phyloP scores from a whole-genome alignment of 23 red algal genomes.

The Cyanidioschyzon merolae region DNA sequence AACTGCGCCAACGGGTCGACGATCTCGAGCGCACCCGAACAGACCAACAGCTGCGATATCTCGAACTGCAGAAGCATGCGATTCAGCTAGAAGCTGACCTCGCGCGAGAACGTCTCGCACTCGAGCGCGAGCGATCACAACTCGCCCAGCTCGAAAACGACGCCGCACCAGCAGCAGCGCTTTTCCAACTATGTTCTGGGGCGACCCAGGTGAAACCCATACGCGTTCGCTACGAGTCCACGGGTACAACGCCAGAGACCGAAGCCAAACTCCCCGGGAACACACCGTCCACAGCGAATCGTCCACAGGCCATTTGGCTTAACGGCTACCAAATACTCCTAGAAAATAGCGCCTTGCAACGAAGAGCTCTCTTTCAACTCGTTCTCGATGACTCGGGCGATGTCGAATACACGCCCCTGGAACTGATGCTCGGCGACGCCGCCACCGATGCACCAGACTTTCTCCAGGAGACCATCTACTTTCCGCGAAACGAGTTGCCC shows the following conservation, averaged over 20 bases:
- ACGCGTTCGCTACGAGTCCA: neutral
- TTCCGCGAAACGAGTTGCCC: neutral
- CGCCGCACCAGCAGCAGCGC: neutral
- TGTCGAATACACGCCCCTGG: constrained; percentile 6
- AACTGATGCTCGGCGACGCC: neutral
- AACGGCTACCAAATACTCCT: constrained; percentile 10
- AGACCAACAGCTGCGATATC: neutral
- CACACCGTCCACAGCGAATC: neutral
- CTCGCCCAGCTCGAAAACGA: constrained; percentile 2
- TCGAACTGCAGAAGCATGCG: neutral
- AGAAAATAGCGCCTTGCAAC: neutral
- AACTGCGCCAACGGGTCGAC: neutral
- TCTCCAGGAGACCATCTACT: constrained; percentile 12
- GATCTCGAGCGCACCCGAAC: neutral
- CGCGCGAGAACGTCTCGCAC: neutral
- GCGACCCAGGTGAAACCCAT: constrained; percentile 5
- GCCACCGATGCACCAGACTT: neutral
- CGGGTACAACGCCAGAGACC: neutral
- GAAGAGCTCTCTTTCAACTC: constrained; percentile 9
- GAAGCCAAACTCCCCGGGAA: neutral
- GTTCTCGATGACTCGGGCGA: constrained; percentile 4
- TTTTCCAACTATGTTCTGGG: constrained; percentile 9
- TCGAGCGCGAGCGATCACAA: neutral
- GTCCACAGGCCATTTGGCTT: neutral
- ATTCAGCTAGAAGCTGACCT: constrained; percentile 1